Evolutionary conservation across 2,329 filamentous ascomycete genomes (phyloP), one percentile per base, ranked within the genome.

Genomic region (Verticillium klebahnii): DNA sequence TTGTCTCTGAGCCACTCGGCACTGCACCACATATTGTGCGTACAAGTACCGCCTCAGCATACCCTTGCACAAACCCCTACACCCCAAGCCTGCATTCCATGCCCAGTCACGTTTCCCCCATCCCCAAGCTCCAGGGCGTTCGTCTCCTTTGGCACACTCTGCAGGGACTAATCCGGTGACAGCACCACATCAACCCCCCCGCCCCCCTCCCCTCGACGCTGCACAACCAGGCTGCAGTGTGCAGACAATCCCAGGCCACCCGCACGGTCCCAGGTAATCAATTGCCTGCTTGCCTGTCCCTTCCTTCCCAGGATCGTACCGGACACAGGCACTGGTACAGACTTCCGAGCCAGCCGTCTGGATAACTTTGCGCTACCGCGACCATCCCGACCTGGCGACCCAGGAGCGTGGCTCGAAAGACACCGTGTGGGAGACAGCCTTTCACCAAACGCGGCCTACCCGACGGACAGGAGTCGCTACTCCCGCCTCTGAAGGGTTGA

Each of bases 1-100:
- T 9, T 23, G 40, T 45, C 40, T 50, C 40, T 50, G 40, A 50
- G n/a, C 19, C 40, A 23, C 40, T 23, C 40, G 19, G 40, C 40
- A 50, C 23, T 25, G 40, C 40, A 50, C 54, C 54, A 17, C 54
- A 56, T 3, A 56, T 5, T 56, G 25, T 56, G 54, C 54, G 25
- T 56, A 45, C 36, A 12, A 15, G 36, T 37, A 40, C 40, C 25
- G 34, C 54, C 54, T 31, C 31, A 32, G 54, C 25, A 56, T 56
- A 56, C 54, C 54, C 54, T 56, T 31, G 54, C 54, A 56, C 31
- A 56, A 31, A 56, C 54, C 54, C 54, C 54, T 56, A 56, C 54
- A 56, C 29, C 50, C 54, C 31, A 31, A 32, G 54, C 54, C 15
- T 56, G 40, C 40, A 50, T n/a, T 50, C 40, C 40, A 50, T 50